Conservation (phyloP, 2,329 filamentous ascomycete species). For the Chalaropsis thielavioides region DNA sequence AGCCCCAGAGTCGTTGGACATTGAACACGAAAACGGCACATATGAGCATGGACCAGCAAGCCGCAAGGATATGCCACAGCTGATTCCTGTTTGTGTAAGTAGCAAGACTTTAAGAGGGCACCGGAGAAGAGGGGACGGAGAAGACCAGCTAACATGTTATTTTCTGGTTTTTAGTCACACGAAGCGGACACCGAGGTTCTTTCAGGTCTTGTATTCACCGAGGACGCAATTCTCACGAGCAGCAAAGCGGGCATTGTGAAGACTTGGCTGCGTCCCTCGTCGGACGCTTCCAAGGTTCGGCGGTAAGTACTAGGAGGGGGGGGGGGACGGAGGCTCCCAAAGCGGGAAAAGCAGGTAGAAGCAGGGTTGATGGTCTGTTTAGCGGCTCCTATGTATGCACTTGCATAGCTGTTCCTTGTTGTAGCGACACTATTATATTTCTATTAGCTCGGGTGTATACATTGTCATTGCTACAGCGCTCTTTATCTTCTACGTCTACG, state of each 20-base stretch:
- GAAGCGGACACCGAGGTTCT: slow-evolving; percentile 12
- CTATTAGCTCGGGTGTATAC: neutral
- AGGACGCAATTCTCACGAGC: slow-evolving; percentile 82
- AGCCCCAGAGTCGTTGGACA: neutral
- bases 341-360: neutral
- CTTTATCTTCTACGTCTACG: neutral
- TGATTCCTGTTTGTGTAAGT: slow-evolving; percentile 18
- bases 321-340: neutral
- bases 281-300: slow-evolving; percentile 16
- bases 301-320: neutral
- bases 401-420: neutral
- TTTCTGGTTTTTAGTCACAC: slow-evolving; percentile 36
- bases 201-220: slow-evolving; percentile 47
- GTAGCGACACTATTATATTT: neutral
- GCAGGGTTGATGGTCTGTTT: neutral
- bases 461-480: neutral
- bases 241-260: slow-evolving; percentile 72
- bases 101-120: slow-evolving; percentile 20
- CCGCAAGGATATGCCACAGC: slow-evolving; percentile 10
- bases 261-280: slow-evolving; percentile 53
- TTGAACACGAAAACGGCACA: slow-evolving; percentile 17
- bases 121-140: neutral
- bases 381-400: neutral
- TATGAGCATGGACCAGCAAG: slow-evolving; percentile 14
- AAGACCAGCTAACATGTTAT: neutral